Conservation (phyloP, 345 rosid species). For the Gossypium sturtianum region DNA sequence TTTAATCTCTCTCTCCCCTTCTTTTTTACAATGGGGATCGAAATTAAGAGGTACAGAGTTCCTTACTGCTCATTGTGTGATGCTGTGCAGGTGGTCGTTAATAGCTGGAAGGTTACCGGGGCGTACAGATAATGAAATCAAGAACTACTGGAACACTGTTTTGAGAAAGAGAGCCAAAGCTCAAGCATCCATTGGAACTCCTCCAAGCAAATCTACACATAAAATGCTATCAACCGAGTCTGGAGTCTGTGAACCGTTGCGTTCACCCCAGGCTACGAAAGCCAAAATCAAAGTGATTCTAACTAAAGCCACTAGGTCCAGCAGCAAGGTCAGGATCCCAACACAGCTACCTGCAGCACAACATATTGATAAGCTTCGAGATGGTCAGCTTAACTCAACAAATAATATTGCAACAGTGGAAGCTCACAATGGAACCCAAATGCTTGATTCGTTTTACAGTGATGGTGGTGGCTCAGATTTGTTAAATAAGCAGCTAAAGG, state of each 20-base stretch:
- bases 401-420: background rate
- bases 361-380: background rate
- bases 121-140: constrained; percentile 1
- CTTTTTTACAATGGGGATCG: too few species aligned
- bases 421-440: background rate
- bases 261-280: background rate
- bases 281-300: constrained; percentile 20
- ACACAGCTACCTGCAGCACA: background rate
- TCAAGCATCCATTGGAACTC: constrained; percentile 1
- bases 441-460: background rate
- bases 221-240: background rate
- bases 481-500: background rate
- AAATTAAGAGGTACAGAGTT: too few species aligned
- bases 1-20: background rate
- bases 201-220: background rate
- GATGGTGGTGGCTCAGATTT: background rate
- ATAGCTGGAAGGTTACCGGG: constrained; percentile 6
- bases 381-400: background rate
- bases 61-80: background rate
- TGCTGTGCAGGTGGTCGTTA: background rate
- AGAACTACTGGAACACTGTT: constrained; percentile 2
- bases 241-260: background rate
- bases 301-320: constrained; percentile 29
- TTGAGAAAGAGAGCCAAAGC: constrained; percentile 12
- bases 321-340: constrained; percentile 19